A percentile compares a stretch with the other conserved stretches of the same genome.
Evolutionary conservation across 176 grass and related monocot genomes (phyloP).

Genomic region (Saccharum officinarum): DNA sequence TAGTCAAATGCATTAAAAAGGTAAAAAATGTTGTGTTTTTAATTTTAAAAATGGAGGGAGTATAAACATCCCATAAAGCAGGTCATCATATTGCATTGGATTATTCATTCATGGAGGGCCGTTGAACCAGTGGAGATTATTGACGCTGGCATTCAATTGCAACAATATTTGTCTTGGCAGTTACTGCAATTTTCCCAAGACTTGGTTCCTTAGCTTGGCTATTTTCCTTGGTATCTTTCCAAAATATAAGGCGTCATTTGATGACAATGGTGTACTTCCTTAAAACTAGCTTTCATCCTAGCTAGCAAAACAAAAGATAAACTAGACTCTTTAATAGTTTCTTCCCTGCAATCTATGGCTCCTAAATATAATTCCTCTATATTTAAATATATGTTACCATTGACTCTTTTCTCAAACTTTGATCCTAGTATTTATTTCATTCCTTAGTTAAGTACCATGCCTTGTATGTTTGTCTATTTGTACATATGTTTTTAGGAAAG

Average conservation of each 20-base stretch:
- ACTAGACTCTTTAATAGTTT: no score
- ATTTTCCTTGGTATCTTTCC: not conserved
- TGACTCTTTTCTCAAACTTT: not conserved
- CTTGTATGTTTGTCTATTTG: not conserved
- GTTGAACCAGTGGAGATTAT: not conserved
- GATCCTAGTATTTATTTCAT: no score
- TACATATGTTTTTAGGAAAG: not conserved
- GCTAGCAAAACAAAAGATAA: no score
- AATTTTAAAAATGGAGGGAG: not conserved
- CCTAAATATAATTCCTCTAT: no score
- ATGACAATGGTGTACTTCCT: not conserved
- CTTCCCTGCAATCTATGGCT: no score
- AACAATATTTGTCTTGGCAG: not conserved
- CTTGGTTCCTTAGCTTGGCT: not conserved
- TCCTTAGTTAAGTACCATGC: no score
- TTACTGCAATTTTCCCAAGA: not conserved
- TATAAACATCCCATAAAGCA: not conserved
- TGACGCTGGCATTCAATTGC: slow-evolving; percentile 2
- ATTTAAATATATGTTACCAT: no score
- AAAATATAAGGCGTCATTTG: not conserved
- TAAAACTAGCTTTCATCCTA: no score
- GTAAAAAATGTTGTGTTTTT: not conserved
- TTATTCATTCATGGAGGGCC: not conserved
- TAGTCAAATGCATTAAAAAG: not conserved
- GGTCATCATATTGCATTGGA: not conserved